phyloP scores from a whole-genome alignment of 139 green algal species.

The Nannochloris sp. region DNA sequence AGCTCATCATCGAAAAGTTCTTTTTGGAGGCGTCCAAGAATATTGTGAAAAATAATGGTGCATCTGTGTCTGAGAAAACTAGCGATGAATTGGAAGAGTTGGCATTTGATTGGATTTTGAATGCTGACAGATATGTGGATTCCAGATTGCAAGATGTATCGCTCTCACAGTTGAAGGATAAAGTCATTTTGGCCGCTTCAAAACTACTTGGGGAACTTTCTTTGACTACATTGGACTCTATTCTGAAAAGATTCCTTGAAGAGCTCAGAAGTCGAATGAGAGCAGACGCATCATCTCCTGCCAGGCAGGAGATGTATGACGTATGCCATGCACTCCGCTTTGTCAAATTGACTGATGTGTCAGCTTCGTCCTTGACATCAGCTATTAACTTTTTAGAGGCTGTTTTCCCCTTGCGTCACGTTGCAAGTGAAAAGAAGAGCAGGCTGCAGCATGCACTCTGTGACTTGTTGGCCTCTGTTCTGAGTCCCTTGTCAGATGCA shows the following conservation, averaged over 20 bases:
- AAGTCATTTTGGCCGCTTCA: slow-evolving; percentile 17
- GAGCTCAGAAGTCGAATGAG: slow-evolving; percentile 42
- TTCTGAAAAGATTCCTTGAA: slow-evolving; percentile 22
- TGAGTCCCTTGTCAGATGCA: slow-evolving; percentile 44
- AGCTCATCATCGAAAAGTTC: slow-evolving; percentile 46
- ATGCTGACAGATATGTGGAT: slow-evolving; percentile 43
- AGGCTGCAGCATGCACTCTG: slow-evolving; percentile 60
- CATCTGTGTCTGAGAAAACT: slow-evolving; percentile 23
- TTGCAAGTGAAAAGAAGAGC: slow-evolving; percentile 68
- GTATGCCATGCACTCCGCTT: slow-evolving; percentile 32
- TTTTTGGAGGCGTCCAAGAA: slow-evolving; percentile 51
- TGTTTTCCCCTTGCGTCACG: slow-evolving; percentile 55
- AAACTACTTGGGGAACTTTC: slow-evolving; percentile 27
- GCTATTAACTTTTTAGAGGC: slow-evolving; percentile 46
- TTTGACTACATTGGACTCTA: slow-evolving; percentile 19
- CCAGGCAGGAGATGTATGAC: slow-evolving; percentile 25
- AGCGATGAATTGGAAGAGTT: slow-evolving; percentile 29
- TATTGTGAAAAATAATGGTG: slow-evolving; percentile 31
- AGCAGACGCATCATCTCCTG: slow-evolving; percentile 24
- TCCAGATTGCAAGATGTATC: slow-evolving; percentile 6
- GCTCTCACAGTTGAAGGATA: slow-evolving; percentile 16
- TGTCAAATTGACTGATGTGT: slow-evolving; percentile 31
- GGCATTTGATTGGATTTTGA: slow-evolving; percentile 54
- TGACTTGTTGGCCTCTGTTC: slow-evolving; percentile 63
- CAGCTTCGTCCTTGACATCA: slow-evolving; percentile 27